Evolutionary conservation across 768 basidiomycete species (phyloP).

Genomic region (Termitomyces heimii): DNA sequence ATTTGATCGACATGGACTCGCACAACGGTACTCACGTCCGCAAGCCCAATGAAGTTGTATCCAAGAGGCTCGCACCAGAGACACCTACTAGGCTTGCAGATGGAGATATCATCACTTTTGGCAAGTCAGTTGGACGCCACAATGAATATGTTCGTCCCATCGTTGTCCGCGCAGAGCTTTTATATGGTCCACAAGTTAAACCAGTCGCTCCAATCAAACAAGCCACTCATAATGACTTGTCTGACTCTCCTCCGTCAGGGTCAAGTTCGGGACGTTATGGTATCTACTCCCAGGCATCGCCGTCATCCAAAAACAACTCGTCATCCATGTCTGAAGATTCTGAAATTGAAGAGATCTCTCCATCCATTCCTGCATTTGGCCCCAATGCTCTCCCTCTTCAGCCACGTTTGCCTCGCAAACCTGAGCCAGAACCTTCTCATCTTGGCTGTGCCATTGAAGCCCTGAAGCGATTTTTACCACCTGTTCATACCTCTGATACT

Average conservation of each 20-base stretch:
- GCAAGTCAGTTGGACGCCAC: constrained; percentile 65
- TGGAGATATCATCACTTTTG: constrained; percentile 72
- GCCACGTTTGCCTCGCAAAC: constrained; percentile 9
- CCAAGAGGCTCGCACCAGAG: constrained; percentile 48
- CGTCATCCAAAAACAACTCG: constrained; percentile 36
- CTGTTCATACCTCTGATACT: constrained; percentile 14
- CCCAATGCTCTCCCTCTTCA: constrained; percentile 19
- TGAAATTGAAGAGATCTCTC: constrained; percentile 41
- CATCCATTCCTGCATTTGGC: constrained; percentile 23
- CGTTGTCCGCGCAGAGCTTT: constrained; percentile 52
- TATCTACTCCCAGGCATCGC: constrained; percentile 37
- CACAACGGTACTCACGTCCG: constrained; percentile 74
- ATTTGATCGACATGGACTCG: constrained; percentile 63
- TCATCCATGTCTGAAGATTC: constrained; percentile 34
- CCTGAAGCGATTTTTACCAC: constrained; percentile 26
- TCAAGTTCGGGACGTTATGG: constrained; percentile 60
- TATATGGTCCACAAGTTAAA: constrained; percentile 25
- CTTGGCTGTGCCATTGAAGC: constrained; percentile 24
- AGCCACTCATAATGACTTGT: constrained; percentile 4
- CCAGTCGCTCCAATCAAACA: constrained; percentile 23
- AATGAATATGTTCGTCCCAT: constrained; percentile 59
- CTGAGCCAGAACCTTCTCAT: neutral
- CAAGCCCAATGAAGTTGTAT: constrained; percentile 41
- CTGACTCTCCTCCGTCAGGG: constrained; percentile 8
- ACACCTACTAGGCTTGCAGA: constrained; percentile 51